Evolutionary conservation across 2,329 filamentous ascomycete species (phyloP).

Genomic region (Tolypocladium capitatum): DNA sequence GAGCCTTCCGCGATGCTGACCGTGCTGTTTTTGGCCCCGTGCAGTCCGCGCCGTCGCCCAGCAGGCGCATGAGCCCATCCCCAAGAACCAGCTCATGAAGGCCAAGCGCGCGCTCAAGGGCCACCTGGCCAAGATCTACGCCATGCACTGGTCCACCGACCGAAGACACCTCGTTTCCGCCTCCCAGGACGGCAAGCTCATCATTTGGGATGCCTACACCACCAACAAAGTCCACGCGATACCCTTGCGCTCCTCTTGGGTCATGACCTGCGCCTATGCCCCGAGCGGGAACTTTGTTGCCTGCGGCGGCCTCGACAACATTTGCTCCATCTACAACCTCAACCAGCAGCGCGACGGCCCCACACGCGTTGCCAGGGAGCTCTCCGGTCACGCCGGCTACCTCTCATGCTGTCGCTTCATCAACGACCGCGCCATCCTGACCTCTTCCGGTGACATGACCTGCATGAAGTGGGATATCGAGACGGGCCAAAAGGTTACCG

Average conservation of each 20-base stretch:
- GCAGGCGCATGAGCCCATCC: constrained; percentile 82
- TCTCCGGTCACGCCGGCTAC: constrained; percentile 94
- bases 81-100: constrained; percentile 89
- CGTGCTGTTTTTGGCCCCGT: constrained; percentile 1
- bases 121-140: constrained; percentile 97
- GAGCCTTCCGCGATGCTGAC: constrained; percentile 11
- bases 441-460: constrained; percentile 97
- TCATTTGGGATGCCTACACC: constrained; percentile 99
- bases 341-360: constrained; percentile 91
- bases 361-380: constrained; percentile 85
- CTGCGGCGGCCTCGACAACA: constrained; percentile 97
- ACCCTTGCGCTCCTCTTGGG: constrained; percentile 92
- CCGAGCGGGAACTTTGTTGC: constrained; percentile 97
- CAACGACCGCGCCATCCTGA: constrained; percentile 94
- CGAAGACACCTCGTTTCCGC: constrained; percentile 92
- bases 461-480: constrained; percentile 99
- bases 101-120: constrained; percentile 93
- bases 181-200: constrained; percentile 97
- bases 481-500: constrained; percentile 90
- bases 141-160: constrained; percentile 99
- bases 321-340: constrained; percentile 98
- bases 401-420: constrained; percentile 98
- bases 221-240: constrained; percentile 99
- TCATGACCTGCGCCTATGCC: constrained; percentile 99
- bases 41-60: constrained; percentile 84